These are phyloP conservation scores for Saposhnikovia divaricata DNA, from an alignment of 129 eudicot genomes.

Conservation along the genomic window DNA sequence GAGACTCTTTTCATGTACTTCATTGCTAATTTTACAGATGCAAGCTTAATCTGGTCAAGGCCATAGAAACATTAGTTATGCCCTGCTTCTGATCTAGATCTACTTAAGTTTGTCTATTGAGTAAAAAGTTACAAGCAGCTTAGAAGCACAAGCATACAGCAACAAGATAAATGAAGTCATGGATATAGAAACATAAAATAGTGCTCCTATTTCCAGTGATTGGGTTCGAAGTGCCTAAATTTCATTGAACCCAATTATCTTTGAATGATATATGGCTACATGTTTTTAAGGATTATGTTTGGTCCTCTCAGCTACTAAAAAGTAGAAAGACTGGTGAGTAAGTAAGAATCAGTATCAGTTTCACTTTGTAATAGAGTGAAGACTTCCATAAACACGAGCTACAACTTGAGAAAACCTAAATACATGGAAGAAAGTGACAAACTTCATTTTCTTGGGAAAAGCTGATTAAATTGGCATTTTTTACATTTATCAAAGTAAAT, in stretches of 20 bases:
- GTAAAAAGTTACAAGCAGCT: not conserved
- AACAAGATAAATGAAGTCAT: not conserved
- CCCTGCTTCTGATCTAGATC: not conserved
- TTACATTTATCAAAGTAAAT: not conserved
- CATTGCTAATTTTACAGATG: slow-evolving; percentile 86
- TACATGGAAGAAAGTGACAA: not conserved
- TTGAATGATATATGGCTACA: not conserved
- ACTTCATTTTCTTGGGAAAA: not conserved
- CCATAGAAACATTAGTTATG: slow-evolving; percentile 4
- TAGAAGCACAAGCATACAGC: slow-evolving; percentile 4
- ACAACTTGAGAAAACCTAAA: not conserved
- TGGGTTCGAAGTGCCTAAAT: not conserved
- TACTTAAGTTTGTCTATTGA: not conserved
- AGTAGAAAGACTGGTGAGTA: not conserved
- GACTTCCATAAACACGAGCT: not conserved
- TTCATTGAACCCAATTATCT: not conserved
- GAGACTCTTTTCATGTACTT: slow-evolving; percentile 95
- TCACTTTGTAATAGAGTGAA: not conserved
- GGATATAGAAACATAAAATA: not conserved
- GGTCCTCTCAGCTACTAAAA: not conserved
- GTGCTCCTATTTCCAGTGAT: not conserved
- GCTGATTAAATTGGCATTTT: not conserved
- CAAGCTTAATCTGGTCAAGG: slow-evolving; percentile 74
- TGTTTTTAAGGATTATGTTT: not conserved
- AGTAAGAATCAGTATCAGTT: not conserved